Percentiles rank a stretch among this genome's conserved stretches.
Conservation (phyloP, 805 yeast species). For the Yarrowia sp. region DNA sequence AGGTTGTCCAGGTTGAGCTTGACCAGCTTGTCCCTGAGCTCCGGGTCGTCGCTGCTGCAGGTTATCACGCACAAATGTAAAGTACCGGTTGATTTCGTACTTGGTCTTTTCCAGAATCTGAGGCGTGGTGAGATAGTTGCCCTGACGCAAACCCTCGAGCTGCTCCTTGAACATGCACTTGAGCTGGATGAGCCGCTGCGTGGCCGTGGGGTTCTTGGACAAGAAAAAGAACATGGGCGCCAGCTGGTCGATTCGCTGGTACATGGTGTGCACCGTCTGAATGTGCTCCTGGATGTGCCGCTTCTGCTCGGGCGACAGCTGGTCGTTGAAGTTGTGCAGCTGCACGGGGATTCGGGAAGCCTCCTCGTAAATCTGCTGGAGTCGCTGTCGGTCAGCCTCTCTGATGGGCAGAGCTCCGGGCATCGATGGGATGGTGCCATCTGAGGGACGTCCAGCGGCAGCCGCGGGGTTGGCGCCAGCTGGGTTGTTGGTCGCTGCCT, state of each 20-base stretch:
- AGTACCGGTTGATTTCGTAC: conserved; percentile 68
- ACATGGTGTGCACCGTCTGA: conserved; percentile 48
- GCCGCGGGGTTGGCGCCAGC: conserved; percentile 28
- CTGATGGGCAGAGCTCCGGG: conserved; percentile 37
- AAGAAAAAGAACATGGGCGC: conserved; percentile 74
- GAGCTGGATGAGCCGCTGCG: conserved; percentile 72
- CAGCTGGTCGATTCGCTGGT: conserved; percentile 66
- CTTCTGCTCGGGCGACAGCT: conserved; percentile 62
- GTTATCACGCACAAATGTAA: conserved; percentile 69
- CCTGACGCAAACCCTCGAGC: conserved; percentile 62
- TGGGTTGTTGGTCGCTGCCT: conserved; percentile 14
- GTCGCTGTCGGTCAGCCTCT: conserved; percentile 51
- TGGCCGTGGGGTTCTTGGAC: conserved; percentile 70
- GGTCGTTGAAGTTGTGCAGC: conserved; percentile 58
- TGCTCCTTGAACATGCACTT: conserved; percentile 75
- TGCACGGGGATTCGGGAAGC: conserved; percentile 64
- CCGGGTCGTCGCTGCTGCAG: conserved; percentile 34
- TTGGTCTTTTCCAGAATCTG: conserved; percentile 67
- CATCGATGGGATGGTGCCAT: conserved; percentile 7
- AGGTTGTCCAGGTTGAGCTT: neutral
- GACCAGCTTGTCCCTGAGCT: neutral
- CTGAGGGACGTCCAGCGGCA: conserved; percentile 27
- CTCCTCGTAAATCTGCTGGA: conserved; percentile 64
- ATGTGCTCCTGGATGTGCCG: conserved; percentile 52
- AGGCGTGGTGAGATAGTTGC: conserved; percentile 66